Conservation (phyloP, 495 filamentous ascomycete genomes). For the Daldinia loculata region DNA sequence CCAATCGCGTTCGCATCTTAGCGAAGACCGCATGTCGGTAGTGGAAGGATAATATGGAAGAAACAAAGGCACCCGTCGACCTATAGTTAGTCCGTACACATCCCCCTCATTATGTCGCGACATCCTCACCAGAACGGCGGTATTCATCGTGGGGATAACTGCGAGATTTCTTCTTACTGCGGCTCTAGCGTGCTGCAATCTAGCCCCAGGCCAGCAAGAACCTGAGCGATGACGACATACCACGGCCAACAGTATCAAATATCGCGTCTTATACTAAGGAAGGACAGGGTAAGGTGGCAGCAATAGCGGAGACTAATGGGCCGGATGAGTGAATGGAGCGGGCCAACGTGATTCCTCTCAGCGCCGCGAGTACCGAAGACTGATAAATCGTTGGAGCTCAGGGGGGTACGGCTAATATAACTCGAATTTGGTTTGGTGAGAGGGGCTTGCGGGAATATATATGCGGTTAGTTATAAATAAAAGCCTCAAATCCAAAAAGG, state of each 20-base stretch:
- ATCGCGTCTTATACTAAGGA: slow-evolving; percentile 9
- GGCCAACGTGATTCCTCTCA: slow-evolving; percentile 7
- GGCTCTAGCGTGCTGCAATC: slow-evolving; percentile 1
- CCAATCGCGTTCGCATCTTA: slow-evolving; percentile 5
- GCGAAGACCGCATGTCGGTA: slow-evolving; percentile 10
- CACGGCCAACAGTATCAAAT: slow-evolving; percentile 5
- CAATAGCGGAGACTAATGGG: slow-evolving; percentile 12
- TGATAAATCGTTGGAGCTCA: slow-evolving; percentile 10
- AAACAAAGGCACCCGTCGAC: slow-evolving; percentile 9
- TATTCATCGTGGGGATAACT: background rate
- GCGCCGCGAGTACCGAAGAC: slow-evolving; percentile 19
- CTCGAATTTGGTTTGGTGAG: background rate
- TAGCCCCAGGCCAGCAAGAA: background rate
- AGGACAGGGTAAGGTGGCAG: slow-evolving; percentile 8
- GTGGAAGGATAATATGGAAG: background rate
- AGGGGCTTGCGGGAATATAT: background rate
- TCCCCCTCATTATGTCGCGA: slow-evolving; percentile 9
- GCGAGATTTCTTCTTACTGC: background rate
- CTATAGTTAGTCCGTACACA: background rate
- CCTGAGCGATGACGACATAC: slow-evolving; percentile 22
- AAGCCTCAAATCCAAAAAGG: background rate
- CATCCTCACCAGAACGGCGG: background rate
- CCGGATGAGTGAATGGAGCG: slow-evolving; percentile 10
- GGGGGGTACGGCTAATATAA: slow-evolving; percentile 3
- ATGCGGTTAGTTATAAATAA: slow-evolving; percentile 13